Evolutionary conservation across 108 stramenopile species (phyloP), one percentile per base, ranked within the genome.

Genomic region (Discostella stelligeroides): DNA sequence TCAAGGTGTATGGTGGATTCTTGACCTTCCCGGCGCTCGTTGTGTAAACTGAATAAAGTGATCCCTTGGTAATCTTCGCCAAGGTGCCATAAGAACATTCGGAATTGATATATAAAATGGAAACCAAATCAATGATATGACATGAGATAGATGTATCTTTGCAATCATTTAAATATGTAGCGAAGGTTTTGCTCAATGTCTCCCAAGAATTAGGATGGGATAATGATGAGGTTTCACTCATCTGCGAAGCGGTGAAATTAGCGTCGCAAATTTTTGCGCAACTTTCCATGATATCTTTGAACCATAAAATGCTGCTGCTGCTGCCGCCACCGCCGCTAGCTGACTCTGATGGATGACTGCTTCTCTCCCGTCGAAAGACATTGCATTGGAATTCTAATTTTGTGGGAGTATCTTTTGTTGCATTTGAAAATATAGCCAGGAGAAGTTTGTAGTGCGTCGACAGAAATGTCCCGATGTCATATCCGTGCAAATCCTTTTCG

Each of bases 71-170:
- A 12, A 66, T 29, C 30, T 59, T 57, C n/a, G 61, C 41, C n/a
- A 77, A 34, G 18, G 40, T 28, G 25, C 40, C 68, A 7, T 49
- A 48, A 20, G 76, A 17, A 27, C 40, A 60, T 29, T 70, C 43
- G 0, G 38, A 34, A 57, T 66, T 38, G 10, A 70, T 70, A 28
- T 63, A 29, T 34, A 75, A 29, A 13, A 77, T 59, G 47, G 76
- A 70, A 50, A 70, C 0, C 39, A 77, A 65, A 56, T 77, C 76
- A 34, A 77, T 51, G 27, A 77, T 46, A 9, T 70, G 42, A 37
- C 76, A 77, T 7, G 69, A 53, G 11, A 58, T 65, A 17, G 68
- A 41, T 41, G 63, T 29, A 66, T 77, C 76, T 27, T 77, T 41
- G 28, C 58, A 70, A 20, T 54, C 21, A 28, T 70, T 49, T 24